Evolutionary conservation across 345 rosid genomes (phyloP), one percentile per base, ranked within the genome.

Genomic region (Lumnitzera littorea): DNA sequence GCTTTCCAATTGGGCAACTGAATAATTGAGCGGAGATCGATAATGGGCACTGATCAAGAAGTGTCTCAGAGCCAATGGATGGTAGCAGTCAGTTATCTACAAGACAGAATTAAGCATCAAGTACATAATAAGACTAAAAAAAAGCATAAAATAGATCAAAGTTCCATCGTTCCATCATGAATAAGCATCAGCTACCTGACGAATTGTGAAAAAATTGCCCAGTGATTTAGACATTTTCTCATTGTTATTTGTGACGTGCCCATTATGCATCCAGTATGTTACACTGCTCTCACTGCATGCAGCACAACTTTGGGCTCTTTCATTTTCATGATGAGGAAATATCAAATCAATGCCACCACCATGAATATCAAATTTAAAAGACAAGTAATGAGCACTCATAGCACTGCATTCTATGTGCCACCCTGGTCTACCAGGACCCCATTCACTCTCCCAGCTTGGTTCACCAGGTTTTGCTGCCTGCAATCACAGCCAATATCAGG

Each of bases 341-440:
- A 80, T 77, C 67, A 81, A 76, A 80, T 87, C 91, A 27, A 80
- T 82, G 72, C 96, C 96, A 69, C 91, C 96, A 36, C 96, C 91
- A 68, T 89, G 96, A 61, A 89, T 85, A 64, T 85, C 98, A 69
- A 91, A 91, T 63, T 72, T 77, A 57, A 69, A 68, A 27, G 88
- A 72, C 55, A 88, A 79, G 75, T 83, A 84, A 61, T 73, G 81
- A 29, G 80, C 88, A 83, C 91, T 91, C 98, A 86, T 88, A n/a
- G 98, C 96, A 72, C 98, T 88, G 85, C 98, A 91, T 74, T 94
- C 99, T 24, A 94, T 94, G 67, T 94, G 97, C 97, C 99, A 90
- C 48, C 97, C 99, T 9, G 96, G 97, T 69, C 99, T 83, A 61
- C 99, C 97, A 54, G 29, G 84, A 69, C 95, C 97, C 99, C 99